Evolutionary conservation across 495 filamentous ascomycete genomes (phyloP).

Genomic region (Astrocystis sublimbata): DNA sequence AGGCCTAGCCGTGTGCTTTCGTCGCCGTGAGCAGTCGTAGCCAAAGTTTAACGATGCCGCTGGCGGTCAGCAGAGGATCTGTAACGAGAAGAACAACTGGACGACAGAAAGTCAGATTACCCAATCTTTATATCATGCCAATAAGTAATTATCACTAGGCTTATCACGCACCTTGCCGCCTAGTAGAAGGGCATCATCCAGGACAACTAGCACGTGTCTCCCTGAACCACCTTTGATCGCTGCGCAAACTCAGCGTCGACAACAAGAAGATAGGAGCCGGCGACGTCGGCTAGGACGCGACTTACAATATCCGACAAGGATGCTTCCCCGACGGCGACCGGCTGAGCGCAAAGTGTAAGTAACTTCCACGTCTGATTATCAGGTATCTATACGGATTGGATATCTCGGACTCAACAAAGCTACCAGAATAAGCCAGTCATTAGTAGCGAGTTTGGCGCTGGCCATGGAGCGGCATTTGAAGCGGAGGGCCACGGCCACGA

Average conservation of each 20-base stretch:
- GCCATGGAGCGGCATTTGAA: constrained; percentile 2
- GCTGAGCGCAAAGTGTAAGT: neutral
- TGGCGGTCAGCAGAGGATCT: neutral
- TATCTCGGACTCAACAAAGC: neutral
- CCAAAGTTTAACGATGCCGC: neutral
- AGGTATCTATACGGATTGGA: neutral
- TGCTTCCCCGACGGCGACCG: neutral
- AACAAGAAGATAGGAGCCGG: neutral
- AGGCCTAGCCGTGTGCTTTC: too few relatives aligned
- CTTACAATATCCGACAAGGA: neutral
- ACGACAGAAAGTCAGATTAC: neutral
- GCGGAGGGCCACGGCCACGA: neutral
- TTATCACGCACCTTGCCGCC: neutral
- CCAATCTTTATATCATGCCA: neutral
- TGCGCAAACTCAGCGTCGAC: neutral
- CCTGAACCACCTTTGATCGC: neutral
- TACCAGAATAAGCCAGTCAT: constrained; percentile 4
- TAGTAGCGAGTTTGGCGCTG: neutral
- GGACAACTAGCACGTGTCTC: neutral
- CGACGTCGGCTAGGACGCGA: neutral
- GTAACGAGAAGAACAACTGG: neutral
- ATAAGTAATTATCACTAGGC: neutral
- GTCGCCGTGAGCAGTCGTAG: too few relatives aligned
- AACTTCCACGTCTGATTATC: neutral
- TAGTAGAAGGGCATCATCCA: neutral